Evolutionary conservation across 768 basidiomycete species (phyloP).

Genomic region (Gloeopeniophorella convolvens): DNA sequence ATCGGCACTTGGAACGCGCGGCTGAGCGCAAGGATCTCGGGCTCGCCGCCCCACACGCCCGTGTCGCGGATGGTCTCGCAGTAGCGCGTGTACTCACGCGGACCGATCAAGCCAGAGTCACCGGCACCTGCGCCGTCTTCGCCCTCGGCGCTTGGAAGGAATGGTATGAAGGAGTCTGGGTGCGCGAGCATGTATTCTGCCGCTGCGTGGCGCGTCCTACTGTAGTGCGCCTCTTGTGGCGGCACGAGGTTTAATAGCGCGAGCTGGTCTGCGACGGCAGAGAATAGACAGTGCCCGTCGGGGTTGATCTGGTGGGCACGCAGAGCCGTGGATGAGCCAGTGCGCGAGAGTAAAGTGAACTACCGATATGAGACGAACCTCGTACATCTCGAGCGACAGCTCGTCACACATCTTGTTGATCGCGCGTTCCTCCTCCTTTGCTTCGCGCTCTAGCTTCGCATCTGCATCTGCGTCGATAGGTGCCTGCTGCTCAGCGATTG

Average conservation of each 20-base stretch:
- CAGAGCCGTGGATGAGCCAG: neutral
- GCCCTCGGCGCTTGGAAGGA: slow-evolving; percentile 67
- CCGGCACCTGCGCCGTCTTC: slow-evolving; percentile 63
- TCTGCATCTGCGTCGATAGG: slow-evolving; percentile 53
- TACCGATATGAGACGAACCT: slow-evolving; percentile 37
- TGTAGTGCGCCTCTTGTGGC: slow-evolving; percentile 50
- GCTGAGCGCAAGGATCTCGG: slow-evolving; percentile 88
- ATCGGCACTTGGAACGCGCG: slow-evolving; percentile 78
- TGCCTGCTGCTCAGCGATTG: slow-evolving; percentile 46
- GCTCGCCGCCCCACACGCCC: slow-evolving; percentile 95
- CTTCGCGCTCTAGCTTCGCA: slow-evolving; percentile 54
- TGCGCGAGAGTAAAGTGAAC: neutral
- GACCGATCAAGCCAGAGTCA: slow-evolving; percentile 67
- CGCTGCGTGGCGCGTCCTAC: slow-evolving; percentile 57
- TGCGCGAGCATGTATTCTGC: slow-evolving; percentile 77
- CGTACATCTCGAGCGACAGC: slow-evolving; percentile 55
- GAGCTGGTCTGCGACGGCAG: slow-evolving; percentile 91
- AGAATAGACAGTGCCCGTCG: slow-evolving; percentile 95
- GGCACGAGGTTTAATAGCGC: slow-evolving; percentile 62
- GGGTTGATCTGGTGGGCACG: slow-evolving; percentile 88
- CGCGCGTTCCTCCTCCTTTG: slow-evolving; percentile 57
- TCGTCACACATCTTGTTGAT: slow-evolving; percentile 62
- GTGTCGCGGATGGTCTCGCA: slow-evolving; percentile 75
- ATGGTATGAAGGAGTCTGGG: slow-evolving; percentile 88
- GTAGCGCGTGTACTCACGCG: slow-evolving; percentile 60